Evolutionary conservation across 768 basidiomycete species (phyloP).

Genomic region (Mycena indigotica): DNA sequence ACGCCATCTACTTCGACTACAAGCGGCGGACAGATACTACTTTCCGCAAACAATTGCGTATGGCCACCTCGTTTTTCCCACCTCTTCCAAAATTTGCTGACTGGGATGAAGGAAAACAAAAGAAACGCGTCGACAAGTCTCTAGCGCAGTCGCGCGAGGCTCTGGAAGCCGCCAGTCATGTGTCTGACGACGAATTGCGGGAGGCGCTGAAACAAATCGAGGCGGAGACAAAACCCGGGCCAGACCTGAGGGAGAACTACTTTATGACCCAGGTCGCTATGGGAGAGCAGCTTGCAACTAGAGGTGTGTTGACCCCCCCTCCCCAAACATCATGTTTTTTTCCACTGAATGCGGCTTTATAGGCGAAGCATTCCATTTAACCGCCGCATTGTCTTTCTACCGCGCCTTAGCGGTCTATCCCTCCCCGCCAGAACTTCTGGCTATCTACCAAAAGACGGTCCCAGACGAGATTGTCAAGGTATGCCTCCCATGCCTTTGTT

Average conservation of each 20-base stretch:
- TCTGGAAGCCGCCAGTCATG: slow-evolving; percentile 32
- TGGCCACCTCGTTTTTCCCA: slow-evolving; percentile 26
- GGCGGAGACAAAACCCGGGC: slow-evolving; percentile 65
- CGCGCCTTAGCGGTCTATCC: slow-evolving; percentile 94
- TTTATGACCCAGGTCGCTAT: slow-evolving; percentile 89
- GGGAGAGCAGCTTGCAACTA: slow-evolving; percentile 80
- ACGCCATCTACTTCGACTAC: slow-evolving; percentile 94
- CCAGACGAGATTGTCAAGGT: slow-evolving; percentile 82
- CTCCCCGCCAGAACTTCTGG: slow-evolving; percentile 88
- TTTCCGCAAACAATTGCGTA: slow-evolving; percentile 89
- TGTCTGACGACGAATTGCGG: slow-evolving; percentile 57
- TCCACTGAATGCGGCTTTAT: slow-evolving; percentile 3
- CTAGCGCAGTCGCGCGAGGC: slow-evolving; percentile 53
- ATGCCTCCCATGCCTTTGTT: slow-evolving; percentile 19
- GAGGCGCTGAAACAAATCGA: slow-evolving; percentile 68
- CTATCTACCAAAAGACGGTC: slow-evolving; percentile 92
- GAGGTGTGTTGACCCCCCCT: slow-evolving; percentile 65
- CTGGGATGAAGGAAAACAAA: slow-evolving; percentile 88
- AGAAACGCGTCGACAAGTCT: slow-evolving; percentile 82
- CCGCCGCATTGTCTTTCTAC: slow-evolving; percentile 89
- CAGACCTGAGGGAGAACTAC: slow-evolving; percentile 82
- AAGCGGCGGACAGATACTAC: slow-evolving; percentile 82
- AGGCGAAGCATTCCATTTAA: slow-evolving; percentile 80
- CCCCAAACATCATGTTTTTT: background rate
- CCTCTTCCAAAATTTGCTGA: slow-evolving; percentile 12